Conservation (phyloP, 1,139 yeast species). For the Pichia sp. region DNA sequence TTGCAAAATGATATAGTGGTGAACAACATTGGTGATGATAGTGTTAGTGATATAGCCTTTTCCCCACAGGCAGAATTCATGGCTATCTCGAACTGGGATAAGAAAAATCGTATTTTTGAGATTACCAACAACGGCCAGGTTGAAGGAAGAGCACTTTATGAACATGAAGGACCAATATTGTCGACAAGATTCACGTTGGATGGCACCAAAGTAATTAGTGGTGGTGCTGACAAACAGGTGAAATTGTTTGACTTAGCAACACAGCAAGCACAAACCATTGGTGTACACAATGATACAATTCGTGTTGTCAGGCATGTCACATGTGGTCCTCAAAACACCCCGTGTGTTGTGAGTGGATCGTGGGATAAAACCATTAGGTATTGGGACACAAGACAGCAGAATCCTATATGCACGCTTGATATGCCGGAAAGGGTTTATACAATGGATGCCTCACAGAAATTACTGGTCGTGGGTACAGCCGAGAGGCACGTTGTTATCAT, state of each 20-base stretch:
- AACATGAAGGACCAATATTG: constrained; percentile 86
- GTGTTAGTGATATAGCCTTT: constrained; percentile 80
- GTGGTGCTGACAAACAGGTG: constrained; percentile 91
- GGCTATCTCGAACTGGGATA: constrained; percentile 92
- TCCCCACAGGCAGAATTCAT: constrained; percentile 87
- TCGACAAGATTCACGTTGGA: constrained; percentile 79
- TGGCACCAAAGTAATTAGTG: constrained; percentile 83
- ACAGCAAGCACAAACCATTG: constrained; percentile 81
- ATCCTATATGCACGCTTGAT: constrained; percentile 74
- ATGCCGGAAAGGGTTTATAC: constrained; percentile 89
- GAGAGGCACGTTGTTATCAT: constrained; percentile 77
- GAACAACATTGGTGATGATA: constrained; percentile 85
- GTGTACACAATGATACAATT: constrained; percentile 82
- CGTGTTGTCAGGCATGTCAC: constrained; percentile 69
- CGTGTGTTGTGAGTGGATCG: constrained; percentile 85
- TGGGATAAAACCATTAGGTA: constrained; percentile 95
- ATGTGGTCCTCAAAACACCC: constrained; percentile 77
- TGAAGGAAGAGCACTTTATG: constrained; percentile 85
- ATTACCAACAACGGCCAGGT: constrained; percentile 56
- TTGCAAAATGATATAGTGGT: constrained; percentile 71
- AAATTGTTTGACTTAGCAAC: constrained; percentile 76
- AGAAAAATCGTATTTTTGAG: constrained; percentile 89
- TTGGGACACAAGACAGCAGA: constrained; percentile 89
- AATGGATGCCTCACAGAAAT: constrained; percentile 78
- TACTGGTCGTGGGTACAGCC: constrained; percentile 89